Evolutionary conservation across 148 eudicot species (phyloP), one percentile per base, ranked within the genome.

Genomic region (Suaeda aralocaspica): DNA sequence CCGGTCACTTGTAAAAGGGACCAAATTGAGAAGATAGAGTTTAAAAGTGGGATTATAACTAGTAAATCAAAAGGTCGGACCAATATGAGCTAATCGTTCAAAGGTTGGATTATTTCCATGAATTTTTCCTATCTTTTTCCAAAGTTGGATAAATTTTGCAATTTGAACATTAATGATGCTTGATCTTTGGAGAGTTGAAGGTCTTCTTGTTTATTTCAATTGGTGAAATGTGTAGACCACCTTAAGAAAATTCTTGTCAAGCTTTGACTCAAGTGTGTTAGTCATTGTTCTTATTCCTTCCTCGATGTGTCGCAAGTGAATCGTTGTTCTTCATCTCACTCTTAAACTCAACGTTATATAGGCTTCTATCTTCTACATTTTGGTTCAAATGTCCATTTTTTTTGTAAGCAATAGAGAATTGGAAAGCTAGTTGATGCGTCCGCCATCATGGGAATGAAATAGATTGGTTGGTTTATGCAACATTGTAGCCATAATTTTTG

Each of bases 161-260:
- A 19, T n/a, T 4, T 50, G 3, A 46, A 1, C 55, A 4, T 1
- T 19, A n/a, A 58, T 58, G 21, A 11, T 28, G 59, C 18, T 59
- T 67, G 42, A 55, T 66, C 22, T 22, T 26, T 22, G 45, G 22
- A 65, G 71, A 14, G 52, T 46, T n/a, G 30, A 49, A 49, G 31
- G 36, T 9, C 16, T 48, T 8, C 15, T 48, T 33, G 5, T 21
- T 64, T 3, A 36, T 36, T 36, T 63, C 29, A 45, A 63, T 45
- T 45, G 49, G 12, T 45, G 16, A 45, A 45, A 26, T 0, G 30
- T 56, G 14, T 11, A 2, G 33, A 25, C 16, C 18, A 7, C 33
- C 60, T 25, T 56, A n/a, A 25, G 60, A 26, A n/a, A 11, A 11
- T 26, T 56, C 19, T 12, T 56, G 0, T 9, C n/a, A n/a, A n/a